Evolutionary conservation across 805 yeast species (phyloP), one percentile per base, ranked within the genome.

Genomic region (Suhomyces pyralidae): DNA sequence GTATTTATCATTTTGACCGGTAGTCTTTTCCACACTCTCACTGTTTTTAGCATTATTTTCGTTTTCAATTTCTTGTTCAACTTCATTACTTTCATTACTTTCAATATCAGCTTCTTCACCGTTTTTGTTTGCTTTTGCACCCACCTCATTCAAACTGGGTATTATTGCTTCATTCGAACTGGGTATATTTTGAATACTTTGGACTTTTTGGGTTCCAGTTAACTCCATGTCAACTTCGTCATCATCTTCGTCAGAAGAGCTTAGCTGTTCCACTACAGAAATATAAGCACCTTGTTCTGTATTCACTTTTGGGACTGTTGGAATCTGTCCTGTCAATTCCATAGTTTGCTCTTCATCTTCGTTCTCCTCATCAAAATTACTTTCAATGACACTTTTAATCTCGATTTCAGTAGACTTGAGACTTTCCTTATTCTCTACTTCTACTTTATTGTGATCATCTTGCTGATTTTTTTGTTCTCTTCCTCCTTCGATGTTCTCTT

Each of bases 221-320:
- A 57, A 53, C 40, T 69, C 72, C 63, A 66, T 66, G 32, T 64
- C 66, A 7, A 51, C 60, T 15, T 58, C 61, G 5, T 51, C 60
- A 38, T 54, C 20, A 17, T 51, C 59, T 17, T 55, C 57, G 7
- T 54, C 52, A n/a, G 50, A 43, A 6, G 53, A 45, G 46, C 48
- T 45, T 17, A 24, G 19, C 14, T 20, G 45, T n/a, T 42, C 45
- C 5, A 42, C 22, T 24, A 42, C 30, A 19, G 43, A 20, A 12
- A 7, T 20, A 5, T 12, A 9, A 4, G 17, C 5, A 19, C 15
- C 40, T 34, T 15, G 10, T 15, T 24, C 46, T 22, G n/a, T 24
- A 32, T 14, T 20, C 32, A 15, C 30, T 15, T 2, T 32, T 14
- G 22, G 40, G 30, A 40, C 19, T 10, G 20, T 17, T 4, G 40